These are phyloP conservation scores for Coelomomyces lativittatus DNA, from an alignment of 371 early-diverging fungal genomes.

Conservation along the genomic window DNA sequence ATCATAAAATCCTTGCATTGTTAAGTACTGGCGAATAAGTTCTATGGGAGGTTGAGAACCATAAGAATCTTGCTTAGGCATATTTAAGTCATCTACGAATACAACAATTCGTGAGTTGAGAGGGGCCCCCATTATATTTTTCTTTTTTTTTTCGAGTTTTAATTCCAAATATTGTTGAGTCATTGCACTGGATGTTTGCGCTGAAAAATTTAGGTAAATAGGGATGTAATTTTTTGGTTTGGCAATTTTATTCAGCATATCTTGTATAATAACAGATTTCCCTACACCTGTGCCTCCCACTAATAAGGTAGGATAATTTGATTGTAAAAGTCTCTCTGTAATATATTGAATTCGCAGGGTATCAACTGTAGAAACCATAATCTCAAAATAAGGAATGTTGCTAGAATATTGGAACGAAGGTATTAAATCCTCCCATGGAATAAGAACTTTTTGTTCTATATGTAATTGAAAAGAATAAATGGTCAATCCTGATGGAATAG, in stretches of 20 bases:
- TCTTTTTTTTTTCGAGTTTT: constrained; percentile 40
- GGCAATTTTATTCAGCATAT: constrained; percentile 13
- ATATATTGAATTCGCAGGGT: constrained; percentile 29
- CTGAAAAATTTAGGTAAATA: constrained; percentile 28
- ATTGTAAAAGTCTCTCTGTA: constrained; percentile 16
- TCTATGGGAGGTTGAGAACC: constrained; percentile 44
- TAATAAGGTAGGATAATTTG: constrained; percentile 19
- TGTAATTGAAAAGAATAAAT: constrained; percentile 26
- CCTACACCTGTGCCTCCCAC: constrained; percentile 38
- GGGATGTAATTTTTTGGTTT: constrained; percentile 13
- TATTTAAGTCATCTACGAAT: constrained; percentile 41
- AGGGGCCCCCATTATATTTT: constrained; percentile 34
- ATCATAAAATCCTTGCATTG: constrained; percentile 34
- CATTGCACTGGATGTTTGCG: constrained; percentile 25
- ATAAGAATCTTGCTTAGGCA: constrained; percentile 39
- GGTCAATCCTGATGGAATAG: constrained; percentile 15
- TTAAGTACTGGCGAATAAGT: constrained; percentile 29
- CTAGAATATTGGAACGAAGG: constrained; percentile 18
- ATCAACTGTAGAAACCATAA: constrained; percentile 37
- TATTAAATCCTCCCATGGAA: constrained; percentile 30
- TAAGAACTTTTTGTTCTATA: constrained; percentile 12
- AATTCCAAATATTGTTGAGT: constrained; percentile 36
- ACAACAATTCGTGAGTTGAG: constrained; percentile 20
- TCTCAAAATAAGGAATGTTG: constrained; percentile 32
- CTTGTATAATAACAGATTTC: constrained; percentile 28